Conservation (phyloP, 129 eudicot species). For the Smallanthus sonchifolius region DNA sequence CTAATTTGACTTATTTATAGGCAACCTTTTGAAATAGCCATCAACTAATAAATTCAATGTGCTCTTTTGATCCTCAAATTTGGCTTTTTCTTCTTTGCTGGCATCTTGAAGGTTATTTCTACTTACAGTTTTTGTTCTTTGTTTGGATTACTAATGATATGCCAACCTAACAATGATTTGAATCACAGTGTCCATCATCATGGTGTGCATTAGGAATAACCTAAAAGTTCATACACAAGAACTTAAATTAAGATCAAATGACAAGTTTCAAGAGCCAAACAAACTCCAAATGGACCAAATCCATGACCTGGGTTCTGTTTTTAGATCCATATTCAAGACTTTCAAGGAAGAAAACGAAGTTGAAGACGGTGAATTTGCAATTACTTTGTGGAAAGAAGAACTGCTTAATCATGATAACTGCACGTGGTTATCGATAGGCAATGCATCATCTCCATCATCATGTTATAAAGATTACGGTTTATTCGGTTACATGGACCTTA, state of each 20-base stretch:
- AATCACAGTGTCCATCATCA: constrained; percentile 1
- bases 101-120: background rate
- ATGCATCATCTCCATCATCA: constrained; percentile 34
- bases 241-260: constrained; percentile 13
- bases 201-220: constrained; percentile 1
- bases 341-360: background rate
- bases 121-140: background rate
- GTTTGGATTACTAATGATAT: constrained; percentile 3
- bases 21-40: background rate
- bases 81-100: constrained; percentile 7
- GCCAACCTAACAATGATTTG: constrained; percentile 4
- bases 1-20: background rate
- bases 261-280: constrained; percentile 5
- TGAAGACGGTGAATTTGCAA: constrained; percentile 25
- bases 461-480: constrained; percentile 21
- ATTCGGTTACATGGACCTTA: constrained; percentile 20
- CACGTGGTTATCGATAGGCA: constrained; percentile 40
- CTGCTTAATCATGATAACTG: constrained; percentile 31
- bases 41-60: constrained; percentile 2
- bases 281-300: constrained; percentile 13
- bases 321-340: constrained; percentile 21
- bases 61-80: constrained; percentile 8
- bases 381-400: constrained; percentile 24
- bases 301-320: constrained; percentile 26
- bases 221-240: constrained; percentile 4